A percentile compares a stretch with the other conserved stretches of the same genome.
These are phyloP conservation scores for Conticribra weissflogii DNA, from an alignment of 108 stramenopile species.

Conservation along the genomic window DNA sequence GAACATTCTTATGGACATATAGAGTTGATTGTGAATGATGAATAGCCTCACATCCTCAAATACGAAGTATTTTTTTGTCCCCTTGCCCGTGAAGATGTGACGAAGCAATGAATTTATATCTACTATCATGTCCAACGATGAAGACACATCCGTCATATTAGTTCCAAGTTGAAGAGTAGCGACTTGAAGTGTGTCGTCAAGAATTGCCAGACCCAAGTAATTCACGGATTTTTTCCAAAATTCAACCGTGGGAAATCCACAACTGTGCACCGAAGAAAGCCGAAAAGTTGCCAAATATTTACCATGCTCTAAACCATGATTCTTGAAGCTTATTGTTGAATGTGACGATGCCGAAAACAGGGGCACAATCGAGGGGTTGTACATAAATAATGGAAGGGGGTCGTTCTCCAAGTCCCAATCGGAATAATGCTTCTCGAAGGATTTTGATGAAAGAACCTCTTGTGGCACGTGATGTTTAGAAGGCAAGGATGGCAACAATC, in stretches of 20 bases:
- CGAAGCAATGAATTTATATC: not conserved
- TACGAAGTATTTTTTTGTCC: not conserved
- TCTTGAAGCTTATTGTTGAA: not conserved
- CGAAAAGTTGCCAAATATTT: slow-evolving; percentile 1
- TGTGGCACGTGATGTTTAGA: not conserved
- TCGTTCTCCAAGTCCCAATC: not conserved
- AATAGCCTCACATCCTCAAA: slow-evolving; percentile 7
- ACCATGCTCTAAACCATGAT: not conserved
- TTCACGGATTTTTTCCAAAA: slow-evolving; percentile 1
- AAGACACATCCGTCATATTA: not conserved
- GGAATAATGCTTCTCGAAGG: not conserved
- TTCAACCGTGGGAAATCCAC: slow-evolving; percentile 1
- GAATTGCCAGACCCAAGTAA: slow-evolving; percentile 1
- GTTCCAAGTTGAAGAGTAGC: not conserved
- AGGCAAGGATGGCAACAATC: slow-evolving; percentile 1
- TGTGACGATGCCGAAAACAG: not conserved
- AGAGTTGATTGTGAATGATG: not conserved
- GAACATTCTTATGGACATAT: not conserved
- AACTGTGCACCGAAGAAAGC: slow-evolving; percentile 1
- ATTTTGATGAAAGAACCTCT: not conserved
- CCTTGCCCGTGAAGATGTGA: not conserved
- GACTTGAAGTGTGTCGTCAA: not conserved
- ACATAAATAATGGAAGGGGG: not conserved
- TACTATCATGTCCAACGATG: not conserved
- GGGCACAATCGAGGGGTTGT: slow-evolving; percentile 5